Evolutionary conservation across 2,329 filamentous ascomycete species (phyloP).

Genomic region (Chaetoscypha palmicola): DNA sequence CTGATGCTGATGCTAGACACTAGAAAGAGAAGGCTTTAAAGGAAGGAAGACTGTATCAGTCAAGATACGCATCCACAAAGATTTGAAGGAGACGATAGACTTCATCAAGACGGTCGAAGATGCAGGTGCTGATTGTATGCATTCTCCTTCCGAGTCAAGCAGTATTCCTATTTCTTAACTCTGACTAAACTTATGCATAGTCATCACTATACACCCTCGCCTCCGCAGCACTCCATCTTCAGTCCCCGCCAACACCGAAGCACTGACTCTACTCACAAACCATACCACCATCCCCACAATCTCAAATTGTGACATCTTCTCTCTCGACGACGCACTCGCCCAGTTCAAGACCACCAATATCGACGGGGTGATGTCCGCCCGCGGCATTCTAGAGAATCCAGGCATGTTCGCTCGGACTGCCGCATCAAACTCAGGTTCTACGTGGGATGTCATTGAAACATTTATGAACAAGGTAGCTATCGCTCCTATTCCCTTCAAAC

Average conservation of each 20-base stretch:
- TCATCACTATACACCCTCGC: slow-evolving; percentile 64
- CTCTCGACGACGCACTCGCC: slow-evolving; percentile 33
- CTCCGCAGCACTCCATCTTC: slow-evolving; percentile 54
- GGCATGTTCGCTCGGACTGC: slow-evolving; percentile 47
- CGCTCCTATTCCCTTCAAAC: slow-evolving; percentile 54
- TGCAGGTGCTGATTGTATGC: slow-evolving; percentile 36
- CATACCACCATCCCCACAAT: slow-evolving; percentile 52
- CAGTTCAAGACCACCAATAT: slow-evolving; percentile 38
- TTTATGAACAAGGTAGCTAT: slow-evolving; percentile 54
- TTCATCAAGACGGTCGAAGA: slow-evolving; percentile 57
- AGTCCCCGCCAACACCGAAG: slow-evolving; percentile 53
- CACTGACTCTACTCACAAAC: slow-evolving; percentile 43
- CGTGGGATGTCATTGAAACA: slow-evolving; percentile 54
- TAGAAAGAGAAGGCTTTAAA: slow-evolving; percentile 42
- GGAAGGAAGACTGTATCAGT: slow-evolving; percentile 51
- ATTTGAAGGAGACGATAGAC: slow-evolving; percentile 50
- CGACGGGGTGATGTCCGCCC: slow-evolving; percentile 62
- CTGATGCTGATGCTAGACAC: not conserved
- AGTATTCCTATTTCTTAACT: not conserved
- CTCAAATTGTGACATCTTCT: slow-evolving; percentile 64
- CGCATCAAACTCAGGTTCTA: slow-evolving; percentile 42
- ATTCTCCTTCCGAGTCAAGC: no score
- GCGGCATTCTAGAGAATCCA: slow-evolving; percentile 61
- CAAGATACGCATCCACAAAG: slow-evolving; percentile 62
- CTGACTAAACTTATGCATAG: slow-evolving; percentile 38